Conservation (phyloP, 176 grass and related monocot species). For the Cenchrus purpureus region DNA sequence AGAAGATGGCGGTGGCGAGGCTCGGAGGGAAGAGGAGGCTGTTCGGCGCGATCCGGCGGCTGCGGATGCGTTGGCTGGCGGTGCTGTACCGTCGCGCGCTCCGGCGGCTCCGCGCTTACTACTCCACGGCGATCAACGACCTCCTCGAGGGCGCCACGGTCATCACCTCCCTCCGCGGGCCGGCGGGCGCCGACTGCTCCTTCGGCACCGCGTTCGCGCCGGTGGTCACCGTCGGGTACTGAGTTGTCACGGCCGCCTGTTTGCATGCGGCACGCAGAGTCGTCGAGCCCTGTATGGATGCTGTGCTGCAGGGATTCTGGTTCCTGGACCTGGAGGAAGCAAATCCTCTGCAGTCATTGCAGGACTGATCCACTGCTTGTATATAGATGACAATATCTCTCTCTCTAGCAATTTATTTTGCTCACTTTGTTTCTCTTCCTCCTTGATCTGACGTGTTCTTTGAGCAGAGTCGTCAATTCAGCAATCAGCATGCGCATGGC, state of each 20-base stretch:
- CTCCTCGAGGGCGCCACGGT: constrained; percentile 57
- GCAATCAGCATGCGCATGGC: background rate
- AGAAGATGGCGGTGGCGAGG: constrained; percentile 58
- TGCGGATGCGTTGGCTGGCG: constrained; percentile 54
- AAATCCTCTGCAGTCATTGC: too few species aligned
- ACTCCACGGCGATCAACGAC: constrained; percentile 54
- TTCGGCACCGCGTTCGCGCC: constrained; percentile 66
- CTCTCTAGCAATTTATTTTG: too few species aligned
- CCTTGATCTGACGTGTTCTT: background rate
- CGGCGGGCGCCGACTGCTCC: constrained; percentile 56
- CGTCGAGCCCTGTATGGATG: background rate
- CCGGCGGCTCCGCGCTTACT: constrained; percentile 59
- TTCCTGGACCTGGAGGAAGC: too few species aligned
- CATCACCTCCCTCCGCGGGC: constrained; percentile 31
- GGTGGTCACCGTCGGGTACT: constrained; percentile 40
- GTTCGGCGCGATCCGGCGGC: constrained; percentile 49
- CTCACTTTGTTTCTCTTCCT: background rate
- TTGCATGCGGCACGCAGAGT: background rate
- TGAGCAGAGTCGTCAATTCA: background rate
- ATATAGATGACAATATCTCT: background rate
- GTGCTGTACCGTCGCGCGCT: constrained; percentile 56
- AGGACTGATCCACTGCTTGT: too few species aligned
- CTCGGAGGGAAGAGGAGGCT: constrained; percentile 54
- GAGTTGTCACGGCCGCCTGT: background rate
- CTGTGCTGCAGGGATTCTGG: background rate